Base-by-base conservation (phyloP, 495 filamentous ascomycete species). In the Penicillium diatomitis region DNA sequence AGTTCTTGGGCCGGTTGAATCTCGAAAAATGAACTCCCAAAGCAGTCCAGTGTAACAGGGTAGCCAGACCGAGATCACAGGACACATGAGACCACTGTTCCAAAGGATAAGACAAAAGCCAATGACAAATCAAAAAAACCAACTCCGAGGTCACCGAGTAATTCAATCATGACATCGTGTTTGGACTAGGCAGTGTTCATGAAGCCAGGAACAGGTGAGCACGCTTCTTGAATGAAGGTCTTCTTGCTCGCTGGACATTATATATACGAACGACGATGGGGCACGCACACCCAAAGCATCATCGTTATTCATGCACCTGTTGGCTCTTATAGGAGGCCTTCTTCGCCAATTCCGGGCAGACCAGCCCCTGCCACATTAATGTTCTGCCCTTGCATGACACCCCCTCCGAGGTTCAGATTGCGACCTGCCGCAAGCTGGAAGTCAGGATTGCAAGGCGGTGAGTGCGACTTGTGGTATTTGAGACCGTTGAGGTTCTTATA, bases 401-500 rank as follows among this genome's bases (percentile, higher is more conserved):
- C 71, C 27, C 71, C 71, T 27, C 69, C 71, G 42, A 68, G 62
- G 36, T 64, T 63, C 37, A 74, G 47, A 45, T 65, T 66, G 53
- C 67, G 70, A 45, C 67, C 64, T 49, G 58, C 64, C 43, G 55
- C 64, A 56, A 73, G 62, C 47, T 74, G 70, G 55, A 74, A 68
- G 38, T 78, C 77, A 4, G 70, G 68, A 52, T 72, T 73, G 60
- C 87, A 91, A 49, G 80, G 78, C n/a, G 83, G 84, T 8, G 86
- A 88, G 58, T 91, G 87, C 49, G 83, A 82, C 63, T 89, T 89
- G 73, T 91, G 87, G 58, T 95, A 95, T 80, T 95, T 95, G 9
- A 95, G 78, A 9, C 88, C 88, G 62, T 99, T 99, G 43, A 99
- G 67, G 62, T 99, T 99, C 82, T 99, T 99, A 73, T 99, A 99